Conservation (phyloP, 306 rosid species). For the Urtica urens region DNA sequence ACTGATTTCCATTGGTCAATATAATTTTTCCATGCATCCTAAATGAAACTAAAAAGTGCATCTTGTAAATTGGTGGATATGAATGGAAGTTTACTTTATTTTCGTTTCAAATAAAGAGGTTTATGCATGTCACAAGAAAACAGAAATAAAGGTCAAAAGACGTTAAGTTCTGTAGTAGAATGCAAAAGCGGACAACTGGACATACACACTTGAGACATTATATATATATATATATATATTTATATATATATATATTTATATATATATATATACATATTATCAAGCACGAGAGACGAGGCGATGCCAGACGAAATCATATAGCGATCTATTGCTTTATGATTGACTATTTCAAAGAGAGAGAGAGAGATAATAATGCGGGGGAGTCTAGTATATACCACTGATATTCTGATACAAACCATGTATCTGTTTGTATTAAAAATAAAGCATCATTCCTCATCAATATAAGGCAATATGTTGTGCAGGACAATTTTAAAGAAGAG, state of each 20-base stretch:
- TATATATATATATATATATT: background rate
- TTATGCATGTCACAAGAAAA: background rate
- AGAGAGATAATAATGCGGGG: background rate
- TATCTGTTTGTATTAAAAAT: background rate
- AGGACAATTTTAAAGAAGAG: too few species aligned
- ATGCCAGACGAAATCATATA: slow-evolving; percentile 7
- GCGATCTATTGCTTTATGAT: slow-evolving; percentile 15
- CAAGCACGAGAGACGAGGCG: slow-evolving; percentile 3
- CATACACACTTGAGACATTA: background rate
- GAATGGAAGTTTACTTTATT: too few species aligned
- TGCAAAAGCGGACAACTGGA: slow-evolving; percentile 6
- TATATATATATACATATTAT: background rate
- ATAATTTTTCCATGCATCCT: too few species aligned
- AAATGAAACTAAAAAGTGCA: too few species aligned
- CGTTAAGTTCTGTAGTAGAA: background rate
- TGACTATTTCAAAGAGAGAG: slow-evolving; percentile 7
- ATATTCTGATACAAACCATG: slow-evolving; percentile 5
- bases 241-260: background rate
- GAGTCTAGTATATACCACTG: background rate
- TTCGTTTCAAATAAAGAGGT: too few species aligned
- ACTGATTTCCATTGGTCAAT: too few species aligned
- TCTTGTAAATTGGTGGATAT: too few species aligned
- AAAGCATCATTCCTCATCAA: background rate
- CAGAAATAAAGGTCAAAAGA: slow-evolving; percentile 7
- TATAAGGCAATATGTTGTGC: background rate